These are phyloP conservation scores for Rhynchosporium agropyri DNA, from an alignment of 2,329 filamentous ascomycete genomes.

Conservation along the genomic window DNA sequence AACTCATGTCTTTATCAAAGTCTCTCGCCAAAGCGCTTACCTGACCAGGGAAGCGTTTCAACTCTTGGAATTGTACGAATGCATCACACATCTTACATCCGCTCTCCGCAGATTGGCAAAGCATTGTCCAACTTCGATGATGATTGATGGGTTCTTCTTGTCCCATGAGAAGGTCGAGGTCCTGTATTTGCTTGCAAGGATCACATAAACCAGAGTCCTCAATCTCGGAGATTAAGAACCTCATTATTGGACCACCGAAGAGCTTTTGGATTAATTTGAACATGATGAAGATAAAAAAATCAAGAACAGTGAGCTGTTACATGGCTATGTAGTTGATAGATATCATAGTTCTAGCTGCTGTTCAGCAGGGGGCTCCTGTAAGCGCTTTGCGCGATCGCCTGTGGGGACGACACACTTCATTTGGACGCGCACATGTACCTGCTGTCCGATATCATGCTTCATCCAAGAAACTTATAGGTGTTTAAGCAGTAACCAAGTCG, in stretches of 20 bases:
- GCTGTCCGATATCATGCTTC: no score
- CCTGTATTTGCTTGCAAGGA: conserved; percentile 1
- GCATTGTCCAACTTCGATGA: conserved; percentile 9
- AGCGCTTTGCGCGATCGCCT: no score
- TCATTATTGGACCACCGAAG: neutral
- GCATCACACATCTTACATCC: conserved; percentile 8
- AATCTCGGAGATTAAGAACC: neutral
- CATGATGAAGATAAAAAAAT: neutral
- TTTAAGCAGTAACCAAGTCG: no score
- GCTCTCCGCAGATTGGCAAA: conserved; percentile 3
- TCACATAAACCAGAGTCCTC: neutral
- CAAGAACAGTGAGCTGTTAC: neutral
- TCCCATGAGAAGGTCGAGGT: conserved; percentile 6
- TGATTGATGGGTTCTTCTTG: neutral
- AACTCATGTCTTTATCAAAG: conserved; percentile 8
- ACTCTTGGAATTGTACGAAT: neutral
- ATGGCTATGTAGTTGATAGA: no score
- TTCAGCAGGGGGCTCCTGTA: no score
- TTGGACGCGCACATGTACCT: no score
- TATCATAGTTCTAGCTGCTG: no score
- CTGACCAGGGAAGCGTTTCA: neutral
- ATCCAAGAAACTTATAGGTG: no score
- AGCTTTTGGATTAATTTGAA: neutral
- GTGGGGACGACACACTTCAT: no score
- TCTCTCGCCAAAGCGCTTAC: neutral